phyloP scores from a whole-genome alignment of 1,139 yeast species.

The Blastobotrys proliferans region DNA sequence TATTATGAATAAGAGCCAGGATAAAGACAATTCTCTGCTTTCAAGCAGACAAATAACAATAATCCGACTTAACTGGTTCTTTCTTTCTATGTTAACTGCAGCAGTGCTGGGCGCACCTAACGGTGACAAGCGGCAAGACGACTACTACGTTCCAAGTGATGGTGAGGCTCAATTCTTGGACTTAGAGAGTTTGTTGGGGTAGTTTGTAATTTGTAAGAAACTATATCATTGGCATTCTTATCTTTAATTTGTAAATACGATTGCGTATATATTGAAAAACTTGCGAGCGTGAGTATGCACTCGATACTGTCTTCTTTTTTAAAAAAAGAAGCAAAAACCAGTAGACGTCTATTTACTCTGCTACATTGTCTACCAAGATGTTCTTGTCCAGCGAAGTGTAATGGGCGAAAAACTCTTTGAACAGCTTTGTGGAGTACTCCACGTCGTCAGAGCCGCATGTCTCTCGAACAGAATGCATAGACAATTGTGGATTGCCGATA shows the following conservation, averaged over 20 bases:
- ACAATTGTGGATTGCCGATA: constrained; percentile 87
- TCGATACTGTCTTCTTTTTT: background rate
- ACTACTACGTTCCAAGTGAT: too few species aligned
- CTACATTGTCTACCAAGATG: constrained; percentile 23
- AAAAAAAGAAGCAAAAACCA: background rate
- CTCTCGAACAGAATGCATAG: constrained; percentile 95
- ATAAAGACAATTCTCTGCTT: too few species aligned
- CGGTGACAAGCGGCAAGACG: too few species aligned
- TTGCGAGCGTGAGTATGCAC: background rate
- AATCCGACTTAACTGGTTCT: too few species aligned
- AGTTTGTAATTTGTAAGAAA: too few species aligned
- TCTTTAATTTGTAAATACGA: background rate
- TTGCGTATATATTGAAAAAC: background rate
- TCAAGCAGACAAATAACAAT: too few species aligned
- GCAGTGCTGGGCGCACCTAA: too few species aligned
- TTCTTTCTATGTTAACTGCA: too few species aligned
- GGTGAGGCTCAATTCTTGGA: too few species aligned
- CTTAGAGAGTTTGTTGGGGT: too few species aligned
- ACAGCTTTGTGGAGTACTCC: constrained; percentile 56
- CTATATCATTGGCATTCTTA: too few species aligned
- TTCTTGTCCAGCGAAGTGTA: constrained; percentile 25
- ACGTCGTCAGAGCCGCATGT: constrained; percentile 84
- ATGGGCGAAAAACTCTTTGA: constrained; percentile 53
- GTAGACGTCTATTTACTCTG: background rate
- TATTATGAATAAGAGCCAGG: too few species aligned